Evolutionary conservation across 352 stramenopile genomes (phyloP).

Genomic region (Phytopythium litorale): DNA sequence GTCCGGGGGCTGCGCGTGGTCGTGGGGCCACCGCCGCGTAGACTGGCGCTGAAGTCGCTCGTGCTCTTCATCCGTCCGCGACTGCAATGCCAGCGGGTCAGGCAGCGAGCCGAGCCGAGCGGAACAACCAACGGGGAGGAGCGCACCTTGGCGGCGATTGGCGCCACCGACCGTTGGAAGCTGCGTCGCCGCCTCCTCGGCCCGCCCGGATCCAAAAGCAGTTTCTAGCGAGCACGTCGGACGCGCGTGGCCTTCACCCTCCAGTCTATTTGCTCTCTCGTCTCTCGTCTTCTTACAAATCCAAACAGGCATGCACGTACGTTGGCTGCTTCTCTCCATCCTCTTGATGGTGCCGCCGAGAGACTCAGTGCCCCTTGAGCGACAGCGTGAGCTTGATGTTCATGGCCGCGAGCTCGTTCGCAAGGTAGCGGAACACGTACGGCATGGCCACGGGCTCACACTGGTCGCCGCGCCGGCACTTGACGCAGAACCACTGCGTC

Average conservation of each 20-base stretch:
- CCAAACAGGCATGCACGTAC: constrained; percentile 1
- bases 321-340: background rate
- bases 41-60: constrained; percentile 28
- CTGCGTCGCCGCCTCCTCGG: background rate
- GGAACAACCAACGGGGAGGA: background rate
- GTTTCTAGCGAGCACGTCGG: background rate
- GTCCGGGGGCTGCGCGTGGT: constrained; percentile 8
- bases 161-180: background rate
- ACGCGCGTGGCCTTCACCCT: background rate
- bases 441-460: constrained; percentile 95
- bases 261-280: constrained; percentile 2
- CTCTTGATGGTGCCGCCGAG: background rate
- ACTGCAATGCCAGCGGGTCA: background rate
- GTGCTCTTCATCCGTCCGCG: constrained; percentile 28
- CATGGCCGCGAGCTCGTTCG: constrained; percentile 99
- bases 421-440: constrained; percentile 99
- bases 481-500: constrained; percentile 82
- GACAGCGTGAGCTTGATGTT: constrained; percentile 98
- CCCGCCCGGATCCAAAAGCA: background rate
- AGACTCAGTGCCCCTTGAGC: constrained; percentile 42
- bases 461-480: constrained; percentile 85
- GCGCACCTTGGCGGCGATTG: background rate
- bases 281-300: constrained; percentile 3
- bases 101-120: background rate
- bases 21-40: constrained; percentile 17